Evolutionary conservation across 306 rosid genomes (phyloP).

Genomic region (Amphicarpaea edgeworthii): DNA sequence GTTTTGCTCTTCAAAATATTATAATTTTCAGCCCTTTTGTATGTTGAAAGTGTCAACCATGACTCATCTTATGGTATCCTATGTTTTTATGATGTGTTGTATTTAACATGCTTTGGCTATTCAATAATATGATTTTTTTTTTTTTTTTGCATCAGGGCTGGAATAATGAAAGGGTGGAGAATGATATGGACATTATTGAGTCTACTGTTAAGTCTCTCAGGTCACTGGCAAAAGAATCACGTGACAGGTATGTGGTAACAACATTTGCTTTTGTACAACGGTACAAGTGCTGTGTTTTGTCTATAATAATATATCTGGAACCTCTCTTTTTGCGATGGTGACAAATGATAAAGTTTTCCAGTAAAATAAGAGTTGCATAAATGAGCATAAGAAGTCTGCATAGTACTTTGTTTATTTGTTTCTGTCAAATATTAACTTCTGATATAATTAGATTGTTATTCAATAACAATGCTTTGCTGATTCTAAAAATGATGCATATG

Average conservation of each 20-base stretch:
- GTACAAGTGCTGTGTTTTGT: neutral
- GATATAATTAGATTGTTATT: constrained; percentile 19
- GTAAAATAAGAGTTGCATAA: neutral
- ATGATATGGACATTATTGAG: constrained; percentile 76
- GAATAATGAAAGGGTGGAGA: constrained; percentile 79
- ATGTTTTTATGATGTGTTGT: neutral
- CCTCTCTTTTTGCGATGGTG: neutral
- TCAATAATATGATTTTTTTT: constrained; percentile 1
- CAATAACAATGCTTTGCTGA: constrained; percentile 33
- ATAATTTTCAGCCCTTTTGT: neutral
- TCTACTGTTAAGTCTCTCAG: constrained; percentile 78
- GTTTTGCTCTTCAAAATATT: constrained; percentile 39
- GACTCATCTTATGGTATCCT: neutral
- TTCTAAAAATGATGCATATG: constrained; percentile 13
- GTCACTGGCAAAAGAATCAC: constrained; percentile 91
- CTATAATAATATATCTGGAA: neutral
- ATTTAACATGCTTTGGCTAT: constrained; percentile 8
- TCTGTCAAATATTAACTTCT: constrained; percentile 21
- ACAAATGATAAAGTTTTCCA: neutral
- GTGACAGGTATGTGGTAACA: constrained; percentile 68
- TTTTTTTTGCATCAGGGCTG: constrained; percentile 61
- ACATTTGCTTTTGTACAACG: too few species aligned
- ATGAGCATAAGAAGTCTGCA: constrained; percentile 10
- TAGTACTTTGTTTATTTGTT: constrained; percentile 20
- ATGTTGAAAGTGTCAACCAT: constrained; percentile 5